phyloP scores from a whole-genome alignment of 176 grass and related monocot genomes.

The Hyparrhenia diplandra region DNA sequence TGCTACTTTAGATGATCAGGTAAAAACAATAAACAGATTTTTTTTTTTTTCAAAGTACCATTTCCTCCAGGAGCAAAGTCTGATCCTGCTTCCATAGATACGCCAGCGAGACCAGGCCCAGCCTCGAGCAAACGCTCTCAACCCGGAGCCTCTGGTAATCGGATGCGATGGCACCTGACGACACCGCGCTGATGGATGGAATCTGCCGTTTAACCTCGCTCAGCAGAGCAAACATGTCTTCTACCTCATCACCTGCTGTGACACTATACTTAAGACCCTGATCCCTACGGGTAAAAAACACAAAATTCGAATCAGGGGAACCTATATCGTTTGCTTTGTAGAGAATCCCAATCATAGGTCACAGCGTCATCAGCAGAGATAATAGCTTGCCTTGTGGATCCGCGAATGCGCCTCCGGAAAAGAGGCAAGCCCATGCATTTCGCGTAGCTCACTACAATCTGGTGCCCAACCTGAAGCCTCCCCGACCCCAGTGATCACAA shows the following conservation, averaged over 20 bases:
- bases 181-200: slow-evolving; percentile 64
- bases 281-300: slow-evolving; percentile 36
- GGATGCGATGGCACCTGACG: slow-evolving; percentile 84
- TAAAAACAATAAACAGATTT: not conserved
- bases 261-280: slow-evolving; percentile 62
- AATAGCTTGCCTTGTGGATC: slow-evolving; percentile 58
- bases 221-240: slow-evolving; percentile 80
- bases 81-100: slow-evolving; percentile 98
- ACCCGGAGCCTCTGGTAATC: slow-evolving; percentile 94
- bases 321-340: not conserved
- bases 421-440: slow-evolving; percentile 87
- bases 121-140: slow-evolving; percentile 80
- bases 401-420: slow-evolving; percentile 72
- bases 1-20: not conserved
- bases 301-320: not conserved
- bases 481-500: not conserved
- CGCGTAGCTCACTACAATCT: slow-evolving; percentile 84
- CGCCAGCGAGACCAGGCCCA: slow-evolving; percentile 75
- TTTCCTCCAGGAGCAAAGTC: slow-evolving; percentile 81
- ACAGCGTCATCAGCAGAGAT: not conserved
- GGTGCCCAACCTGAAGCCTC: slow-evolving; percentile 65
- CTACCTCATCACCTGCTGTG: slow-evolving; percentile 76
- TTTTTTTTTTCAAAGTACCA: slow-evolving; percentile 43
- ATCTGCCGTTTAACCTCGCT: slow-evolving; percentile 70
- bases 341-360: not conserved